Base-by-base conservation (phyloP, 768 basidiomycete species). In the Agrocybe chaxingu region DNA sequence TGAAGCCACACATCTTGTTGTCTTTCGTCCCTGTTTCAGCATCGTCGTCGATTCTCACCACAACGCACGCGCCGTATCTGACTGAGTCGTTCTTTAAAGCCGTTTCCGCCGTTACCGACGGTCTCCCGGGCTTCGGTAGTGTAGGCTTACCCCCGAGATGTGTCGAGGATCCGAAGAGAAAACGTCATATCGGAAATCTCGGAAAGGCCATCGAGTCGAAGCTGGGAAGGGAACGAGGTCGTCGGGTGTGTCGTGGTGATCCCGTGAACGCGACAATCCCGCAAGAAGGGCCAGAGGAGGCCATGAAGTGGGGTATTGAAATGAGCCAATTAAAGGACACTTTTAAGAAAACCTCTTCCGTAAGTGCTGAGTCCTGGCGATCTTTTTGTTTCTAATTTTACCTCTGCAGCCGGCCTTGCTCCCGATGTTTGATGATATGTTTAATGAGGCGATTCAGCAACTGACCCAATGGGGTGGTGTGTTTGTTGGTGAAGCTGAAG, bases 391-490 rank as follows among this genome's bases (percentile, higher is more conserved):
- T 51, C 44, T 66, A 45, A 51, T 31, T 60, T 56, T 12, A 48
- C 42, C 32, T 42, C 13, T 54, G 41, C 58, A 88, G 87, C 72
- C 77, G 33, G 75, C 78, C 52, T 70, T 85, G 61, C 67, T 80
- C 52, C 70, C 71, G 7, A 64, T 67, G 16, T 88, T 89, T 60
- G 82, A 86, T 60, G 87, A 88, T 48, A 80, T 84, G 37, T 92
- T 89, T 61, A 75, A 83, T 57, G 83, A 87, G 64, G 91, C 91
- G 16, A 82, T 94, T 52, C 81, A 85, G 55, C 83, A 92, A 59
- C 70, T 93, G 47, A 71, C 80, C 41, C 75, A 82, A 61, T 89
- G 84, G 81, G 87, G 85, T 49, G 83, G 85, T 12, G 76, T 92
- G 19, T 71, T 87, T 51, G 73, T 84, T 50, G 82, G 77, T 43